Evolutionary conservation across 257 asterid genomes (phyloP), one percentile per base, ranked within the genome.

Genomic region (Lavandula angustifolia): DNA sequence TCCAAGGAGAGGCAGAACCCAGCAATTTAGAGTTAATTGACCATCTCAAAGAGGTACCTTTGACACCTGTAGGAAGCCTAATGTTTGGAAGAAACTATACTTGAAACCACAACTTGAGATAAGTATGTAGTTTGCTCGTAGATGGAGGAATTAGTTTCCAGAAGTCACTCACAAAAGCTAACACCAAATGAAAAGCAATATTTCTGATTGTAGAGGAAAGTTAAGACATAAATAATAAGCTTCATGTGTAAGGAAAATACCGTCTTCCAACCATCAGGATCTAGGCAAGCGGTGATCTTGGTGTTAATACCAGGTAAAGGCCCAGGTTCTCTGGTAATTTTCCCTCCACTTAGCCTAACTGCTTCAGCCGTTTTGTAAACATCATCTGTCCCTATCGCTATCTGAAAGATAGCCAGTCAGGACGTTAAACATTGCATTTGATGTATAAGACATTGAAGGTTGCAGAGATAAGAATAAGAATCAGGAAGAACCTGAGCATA

Each of bases 241-340:
- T 68, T 47, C 9, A 50, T 18, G 72, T 59, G 76, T 49, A 57
- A 73, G 74, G 49, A 48, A 54, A 53, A 22, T 92, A 92, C 98
- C 87, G 96, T 63, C 44, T 92, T 92, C 96, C 96, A 92, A 52
- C 98, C 98, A 88, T 92, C 98, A 76, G 95, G 98, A 80, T 92
- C 98, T n/a, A 87, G 82, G 80, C 96, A 89, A 5, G 98, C 98
- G 34, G 91, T 81, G 69, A 92, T 85, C 73, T 92, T 92, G 82
- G 98, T 92, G 81, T 57, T 83, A 48, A 92, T 85, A 11, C 98
- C 96, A 17, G 98, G 98, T 57, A 92, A 56, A 5, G 96, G 98
- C 55, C 98, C 96, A 64, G 98, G 95, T 84, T 85, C 95, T 73
- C 96, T 82, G 27, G 91, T 82, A 67, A 92, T 51, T 62, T 83